Evolutionary conservation across 139 green algal genomes (phyloP).

Genomic region (Tetraselmis chui): DNA sequence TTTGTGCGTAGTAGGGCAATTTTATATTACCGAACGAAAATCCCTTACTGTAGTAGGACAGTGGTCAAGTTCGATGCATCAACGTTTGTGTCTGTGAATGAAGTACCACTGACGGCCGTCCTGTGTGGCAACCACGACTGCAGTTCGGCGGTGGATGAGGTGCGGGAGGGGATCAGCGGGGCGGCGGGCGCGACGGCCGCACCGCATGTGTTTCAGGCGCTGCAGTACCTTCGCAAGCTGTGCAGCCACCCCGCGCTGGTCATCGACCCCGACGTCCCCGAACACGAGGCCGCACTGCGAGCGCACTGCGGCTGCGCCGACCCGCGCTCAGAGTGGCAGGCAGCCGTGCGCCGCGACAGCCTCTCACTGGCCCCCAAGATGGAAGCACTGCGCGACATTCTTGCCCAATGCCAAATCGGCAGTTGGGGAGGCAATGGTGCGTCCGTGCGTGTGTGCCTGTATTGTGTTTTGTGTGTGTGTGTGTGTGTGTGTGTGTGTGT

Average conservation of each 20-base stretch:
- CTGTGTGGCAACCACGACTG: background rate
- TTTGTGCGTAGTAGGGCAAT: too few species aligned
- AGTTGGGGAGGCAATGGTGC: too few species aligned
- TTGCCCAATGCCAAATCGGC: constrained; percentile 73
- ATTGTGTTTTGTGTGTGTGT: too few species aligned
- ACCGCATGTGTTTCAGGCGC: constrained; percentile 54
- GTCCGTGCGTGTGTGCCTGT: too few species aligned
- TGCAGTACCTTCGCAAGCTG: constrained; percentile 89
- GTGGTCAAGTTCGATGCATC: too few species aligned
- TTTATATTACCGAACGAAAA: too few species aligned
- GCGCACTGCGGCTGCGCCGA: constrained; percentile 7
- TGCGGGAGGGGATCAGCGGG: background rate
- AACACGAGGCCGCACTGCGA: constrained; percentile 46
- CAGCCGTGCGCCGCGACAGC: constrained; percentile 21
- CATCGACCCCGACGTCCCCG: constrained; percentile 51
- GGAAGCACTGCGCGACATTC: constrained; percentile 75
- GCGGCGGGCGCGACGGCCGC: constrained; percentile 4
- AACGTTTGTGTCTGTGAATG: background rate
- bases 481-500: too few species aligned
- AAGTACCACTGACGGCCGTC: background rate
- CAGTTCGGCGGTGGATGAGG: too few species aligned
- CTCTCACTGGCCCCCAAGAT: constrained; percentile 88
- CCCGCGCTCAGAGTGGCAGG: constrained; percentile 15
- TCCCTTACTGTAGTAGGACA: too few species aligned
- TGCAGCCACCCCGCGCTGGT: constrained; percentile 91